Conservation (phyloP, 805 yeast species). For the Sungouiella blattae region DNA sequence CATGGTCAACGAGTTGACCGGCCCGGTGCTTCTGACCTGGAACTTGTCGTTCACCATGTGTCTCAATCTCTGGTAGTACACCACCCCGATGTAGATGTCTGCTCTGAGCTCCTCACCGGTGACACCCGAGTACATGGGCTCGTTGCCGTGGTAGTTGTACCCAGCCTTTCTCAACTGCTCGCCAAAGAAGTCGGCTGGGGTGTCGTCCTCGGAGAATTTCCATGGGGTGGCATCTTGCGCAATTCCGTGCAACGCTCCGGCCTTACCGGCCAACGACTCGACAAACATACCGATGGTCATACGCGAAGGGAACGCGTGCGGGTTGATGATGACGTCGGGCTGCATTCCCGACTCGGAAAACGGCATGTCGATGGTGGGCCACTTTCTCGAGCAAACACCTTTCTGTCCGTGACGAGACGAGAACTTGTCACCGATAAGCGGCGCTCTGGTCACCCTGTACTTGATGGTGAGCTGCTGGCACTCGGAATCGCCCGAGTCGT, state of each 20-base stretch:
- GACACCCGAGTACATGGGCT: constrained; percentile 98
- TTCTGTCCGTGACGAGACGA: constrained; percentile 98
- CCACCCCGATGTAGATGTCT: constrained; percentile 95
- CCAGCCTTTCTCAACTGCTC: constrained; percentile 86
- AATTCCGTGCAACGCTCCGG: constrained; percentile 96
- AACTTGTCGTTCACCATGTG: constrained; percentile 99
- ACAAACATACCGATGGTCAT: constrained; percentile 99
- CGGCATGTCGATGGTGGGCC: constrained; percentile 98
- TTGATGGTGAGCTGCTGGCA: constrained; percentile 84
- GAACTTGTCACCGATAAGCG: constrained; percentile 95
- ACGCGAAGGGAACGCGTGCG: constrained; percentile 99
- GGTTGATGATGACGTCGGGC: constrained; percentile 96
- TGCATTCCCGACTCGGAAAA: constrained; percentile 94
- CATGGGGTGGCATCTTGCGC: constrained; percentile 98
- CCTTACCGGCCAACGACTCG: constrained; percentile 97
- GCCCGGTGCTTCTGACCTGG: constrained; percentile 99
- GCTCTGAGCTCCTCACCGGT: constrained; percentile 97
- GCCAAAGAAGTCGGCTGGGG: constrained; percentile 97
- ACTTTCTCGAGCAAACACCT: constrained; percentile 97
- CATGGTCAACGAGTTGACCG: constrained; percentile 94
- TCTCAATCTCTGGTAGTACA: constrained; percentile 95
- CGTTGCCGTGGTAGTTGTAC: constrained; percentile 96
- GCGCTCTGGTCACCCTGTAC: constrained; percentile 85
- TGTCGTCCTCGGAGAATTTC: constrained; percentile 85
- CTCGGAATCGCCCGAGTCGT: constrained; percentile 70